Evolutionary conservation across 768 basidiomycete species (phyloP).

Genomic region (Boletus bicolor): DNA sequence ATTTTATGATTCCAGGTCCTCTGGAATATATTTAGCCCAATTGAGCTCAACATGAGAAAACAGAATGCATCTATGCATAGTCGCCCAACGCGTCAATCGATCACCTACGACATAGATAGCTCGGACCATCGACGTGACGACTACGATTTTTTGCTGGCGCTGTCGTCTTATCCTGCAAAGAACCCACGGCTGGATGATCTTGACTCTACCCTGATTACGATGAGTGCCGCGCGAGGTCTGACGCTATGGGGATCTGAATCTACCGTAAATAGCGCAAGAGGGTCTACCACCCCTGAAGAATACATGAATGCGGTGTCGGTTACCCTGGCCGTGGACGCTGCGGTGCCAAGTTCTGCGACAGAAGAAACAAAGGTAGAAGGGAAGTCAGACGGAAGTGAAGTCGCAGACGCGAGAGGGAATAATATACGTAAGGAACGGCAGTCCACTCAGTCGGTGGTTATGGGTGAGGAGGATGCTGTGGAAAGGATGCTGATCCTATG

Average conservation of each 20-base stretch:
- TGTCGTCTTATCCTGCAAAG: slow-evolving; percentile 41
- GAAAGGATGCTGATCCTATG: slow-evolving; percentile 20
- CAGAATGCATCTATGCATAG: slow-evolving; percentile 43
- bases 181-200: slow-evolving; percentile 44
- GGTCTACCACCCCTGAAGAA: slow-evolving; percentile 1
- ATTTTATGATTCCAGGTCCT: slow-evolving; percentile 37
- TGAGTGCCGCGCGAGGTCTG: slow-evolving; percentile 46
- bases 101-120: slow-evolving; percentile 10
- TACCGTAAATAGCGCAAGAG: not conserved
- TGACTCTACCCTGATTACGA: slow-evolving; percentile 45
- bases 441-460: not conserved
- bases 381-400: not conserved
- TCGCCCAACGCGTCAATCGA: slow-evolving; percentile 21
- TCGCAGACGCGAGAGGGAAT: not conserved
- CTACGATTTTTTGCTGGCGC: slow-evolving; percentile 50
- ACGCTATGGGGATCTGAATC: slow-evolving; percentile 42
- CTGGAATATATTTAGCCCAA: slow-evolving; percentile 41
- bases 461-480: slow-evolving; percentile 23
- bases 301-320: not conserved
- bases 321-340: not conserved
- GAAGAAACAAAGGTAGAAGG: not conserved
- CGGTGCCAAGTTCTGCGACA: not conserved
- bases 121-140: slow-evolving; percentile 35
- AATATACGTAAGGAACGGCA: not conserved
- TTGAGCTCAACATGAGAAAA: slow-evolving; percentile 35